Percentiles rank a stretch among this genome's conserved stretches.
These are phyloP conservation scores for Cyclocybe aegerita DNA, from an alignment of 768 basidiomycete genomes.

Conservation along the genomic window DNA sequence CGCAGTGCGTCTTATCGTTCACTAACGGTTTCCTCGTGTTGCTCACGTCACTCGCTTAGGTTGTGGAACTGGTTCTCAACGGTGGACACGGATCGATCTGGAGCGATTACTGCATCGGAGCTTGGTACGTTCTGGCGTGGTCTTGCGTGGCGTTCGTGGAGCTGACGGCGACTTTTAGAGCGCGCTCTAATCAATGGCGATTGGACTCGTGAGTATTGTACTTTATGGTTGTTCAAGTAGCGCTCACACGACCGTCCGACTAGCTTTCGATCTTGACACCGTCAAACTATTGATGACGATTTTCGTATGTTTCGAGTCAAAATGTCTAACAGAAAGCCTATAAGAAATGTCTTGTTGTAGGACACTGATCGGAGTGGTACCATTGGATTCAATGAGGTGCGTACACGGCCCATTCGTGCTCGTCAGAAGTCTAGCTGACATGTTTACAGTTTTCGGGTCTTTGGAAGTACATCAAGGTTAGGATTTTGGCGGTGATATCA, in stretches of 20 bases:
- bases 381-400: slow-evolving; percentile 76
- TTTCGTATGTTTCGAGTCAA: slow-evolving; percentile 52
- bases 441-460: slow-evolving; percentile 64
- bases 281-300: slow-evolving; percentile 83
- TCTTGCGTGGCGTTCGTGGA: not conserved
- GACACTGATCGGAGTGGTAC: slow-evolving; percentile 77
- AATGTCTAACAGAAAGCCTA: not conserved
- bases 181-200: slow-evolving; percentile 58
- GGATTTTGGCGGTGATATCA: not conserved
- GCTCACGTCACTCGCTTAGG: slow-evolving; percentile 30
- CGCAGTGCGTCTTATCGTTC: slow-evolving; percentile 50
- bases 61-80: slow-evolving; percentile 72
- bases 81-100: slow-evolving; percentile 72
- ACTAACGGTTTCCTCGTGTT: not conserved
- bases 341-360: slow-evolving; percentile 18
- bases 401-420: slow-evolving; percentile 8
- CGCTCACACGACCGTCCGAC: not conserved
- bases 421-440: slow-evolving; percentile 10
- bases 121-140: slow-evolving; percentile 50
- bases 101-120: slow-evolving; percentile 61
- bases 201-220: slow-evolving; percentile 64
- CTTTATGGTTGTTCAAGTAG: not conserved
- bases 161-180: slow-evolving; percentile 27
- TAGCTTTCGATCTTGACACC: slow-evolving; percentile 84
- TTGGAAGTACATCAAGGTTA: slow-evolving; percentile 78